These are phyloP conservation scores for Cocos nucifera DNA, from an alignment of 176 grass and related monocot species.

Conservation along the genomic window DNA sequence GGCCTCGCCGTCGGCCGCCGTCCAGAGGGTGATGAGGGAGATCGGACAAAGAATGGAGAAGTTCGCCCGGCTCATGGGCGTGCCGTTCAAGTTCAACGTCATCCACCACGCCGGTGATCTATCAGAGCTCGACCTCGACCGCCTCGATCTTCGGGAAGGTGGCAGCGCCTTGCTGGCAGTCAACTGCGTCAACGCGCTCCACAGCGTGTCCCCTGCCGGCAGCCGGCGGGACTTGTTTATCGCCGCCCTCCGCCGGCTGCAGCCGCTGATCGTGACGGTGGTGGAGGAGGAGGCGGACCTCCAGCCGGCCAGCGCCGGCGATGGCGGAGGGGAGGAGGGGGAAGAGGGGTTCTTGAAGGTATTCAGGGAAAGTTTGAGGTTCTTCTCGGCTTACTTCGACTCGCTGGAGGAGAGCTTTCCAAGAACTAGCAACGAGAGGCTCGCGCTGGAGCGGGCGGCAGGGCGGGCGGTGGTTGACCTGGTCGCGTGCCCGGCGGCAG, in stretches of 20 bases:
- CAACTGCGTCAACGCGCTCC: slow-evolving; percentile 79
- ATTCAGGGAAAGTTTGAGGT: slow-evolving; percentile 66
- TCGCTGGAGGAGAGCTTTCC: slow-evolving; percentile 91
- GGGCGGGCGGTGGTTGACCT: slow-evolving; percentile 36
- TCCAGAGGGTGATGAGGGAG: slow-evolving; percentile 87
- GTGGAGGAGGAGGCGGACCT: slow-evolving; percentile 93
- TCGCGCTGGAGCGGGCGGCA: slow-evolving; percentile 59
- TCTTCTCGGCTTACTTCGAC: slow-evolving; percentile 91
- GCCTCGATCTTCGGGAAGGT: slow-evolving; percentile 45
- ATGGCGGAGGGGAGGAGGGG: slow-evolving; percentile 32
- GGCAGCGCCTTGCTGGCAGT: slow-evolving; percentile 45
- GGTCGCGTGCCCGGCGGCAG: slow-evolving; percentile 64
- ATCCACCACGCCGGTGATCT: slow-evolving; percentile 82
- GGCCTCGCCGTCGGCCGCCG: slow-evolving; percentile 40
- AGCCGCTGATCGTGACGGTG: slow-evolving; percentile 70
- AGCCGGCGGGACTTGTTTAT: slow-evolving; percentile 52
- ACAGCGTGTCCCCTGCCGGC: slow-evolving; percentile 36
- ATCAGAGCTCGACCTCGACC: slow-evolving; percentile 69
- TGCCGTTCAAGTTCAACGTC: slow-evolving; percentile 77
- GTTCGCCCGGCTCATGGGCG: slow-evolving; percentile 95
- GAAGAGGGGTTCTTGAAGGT: slow-evolving; percentile 72
- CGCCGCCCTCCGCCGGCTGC: slow-evolving; percentile 40
- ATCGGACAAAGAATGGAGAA: slow-evolving; percentile 98
- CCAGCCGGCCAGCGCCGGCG: neutral
- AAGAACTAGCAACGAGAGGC: slow-evolving; percentile 74